These are phyloP conservation scores for Cyanodermella asteris DNA, from an alignment of 2,329 filamentous ascomycete species.

Conservation along the genomic window DNA sequence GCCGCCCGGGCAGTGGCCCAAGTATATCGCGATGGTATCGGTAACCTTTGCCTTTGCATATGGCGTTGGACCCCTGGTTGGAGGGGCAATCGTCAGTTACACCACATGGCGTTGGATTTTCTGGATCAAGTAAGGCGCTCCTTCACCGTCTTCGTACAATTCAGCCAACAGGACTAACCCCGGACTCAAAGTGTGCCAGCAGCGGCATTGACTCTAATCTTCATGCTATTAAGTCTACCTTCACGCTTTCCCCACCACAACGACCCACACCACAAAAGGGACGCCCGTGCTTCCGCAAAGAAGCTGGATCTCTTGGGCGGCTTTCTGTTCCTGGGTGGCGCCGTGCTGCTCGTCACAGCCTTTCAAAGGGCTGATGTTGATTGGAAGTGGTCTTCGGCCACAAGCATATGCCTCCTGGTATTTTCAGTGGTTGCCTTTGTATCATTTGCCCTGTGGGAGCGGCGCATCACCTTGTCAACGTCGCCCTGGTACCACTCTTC, in stretches of 20 bases:
- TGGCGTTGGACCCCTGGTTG: conserved; percentile 35
- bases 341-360: conserved; percentile 32
- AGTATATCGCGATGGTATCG: conserved; percentile 31
- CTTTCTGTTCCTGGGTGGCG: conserved; percentile 27
- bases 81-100: conserved; percentile 30
- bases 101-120: conserved; percentile 38
- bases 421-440: conserved; percentile 19
- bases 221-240: too few species aligned
- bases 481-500: conserved; percentile 6
- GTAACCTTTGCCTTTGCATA: conserved; percentile 34
- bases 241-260: too few species aligned
- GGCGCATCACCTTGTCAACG: conserved; percentile 4
- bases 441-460: conserved; percentile 7
- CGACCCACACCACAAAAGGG: too few species aligned
- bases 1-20: too few species aligned
- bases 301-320: conserved; percentile 32
- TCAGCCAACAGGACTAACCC: too few species aligned
- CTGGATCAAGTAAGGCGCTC: too few species aligned
- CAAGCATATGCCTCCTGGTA: conserved; percentile 24
- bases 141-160: too few species aligned
- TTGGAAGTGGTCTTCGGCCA: conserved; percentile 33
- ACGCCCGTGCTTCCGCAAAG: too few species aligned
- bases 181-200: too few species aligned
- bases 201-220: too few species aligned
- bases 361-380: conserved; percentile 33